Evolutionary conservation across 2,329 filamentous ascomycete species (phyloP).

Genomic region (Ascomycota sp.): DNA sequence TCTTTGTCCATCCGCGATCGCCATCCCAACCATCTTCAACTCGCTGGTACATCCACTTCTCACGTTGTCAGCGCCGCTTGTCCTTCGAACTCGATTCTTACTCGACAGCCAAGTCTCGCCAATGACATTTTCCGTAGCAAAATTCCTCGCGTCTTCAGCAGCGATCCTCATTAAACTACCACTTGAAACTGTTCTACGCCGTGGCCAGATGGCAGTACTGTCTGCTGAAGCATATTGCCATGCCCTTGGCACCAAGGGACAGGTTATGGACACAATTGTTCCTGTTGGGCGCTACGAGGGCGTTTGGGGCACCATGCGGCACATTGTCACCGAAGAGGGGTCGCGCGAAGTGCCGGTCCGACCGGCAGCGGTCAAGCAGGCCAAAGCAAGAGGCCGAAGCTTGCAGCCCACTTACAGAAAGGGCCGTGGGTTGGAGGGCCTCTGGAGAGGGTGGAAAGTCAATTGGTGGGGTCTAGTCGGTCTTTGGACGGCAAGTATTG

Average conservation of each 20-base stretch:
- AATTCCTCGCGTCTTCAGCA: conserved; percentile 56
- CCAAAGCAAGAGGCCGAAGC: conserved; percentile 11
- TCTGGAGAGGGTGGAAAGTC: conserved; percentile 56
- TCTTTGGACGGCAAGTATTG: conserved; percentile 45
- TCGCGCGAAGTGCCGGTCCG: conserved; percentile 22
- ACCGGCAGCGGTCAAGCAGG: conserved; percentile 11
- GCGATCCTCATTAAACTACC: conserved; percentile 77
- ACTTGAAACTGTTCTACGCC: conserved; percentile 71
- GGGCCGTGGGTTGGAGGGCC: conserved; percentile 44
- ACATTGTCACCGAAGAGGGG: conserved; percentile 68
- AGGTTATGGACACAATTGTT: conserved; percentile 48
- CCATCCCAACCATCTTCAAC: conserved; percentile 71
- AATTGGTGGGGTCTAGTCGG: conserved; percentile 58
- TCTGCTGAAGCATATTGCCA: conserved; percentile 27
- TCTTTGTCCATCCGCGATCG: conserved; percentile 43
- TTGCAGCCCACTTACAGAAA: conserved; percentile 19
- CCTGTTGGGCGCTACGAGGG: conserved; percentile 62
- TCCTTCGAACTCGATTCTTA: conserved; percentile 63
- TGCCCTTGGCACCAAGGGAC: conserved; percentile 21
- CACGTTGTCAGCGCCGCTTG: conserved; percentile 58
- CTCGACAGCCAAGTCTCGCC: conserved; percentile 68
- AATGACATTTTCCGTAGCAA: conserved; percentile 56
- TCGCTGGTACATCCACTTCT: conserved; percentile 66
- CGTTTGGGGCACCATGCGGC: conserved; percentile 78
- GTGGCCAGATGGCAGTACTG: conserved; percentile 61